Base-by-base conservation (phyloP, 805 yeast genomes). In the Candida insectalens region DNA sequence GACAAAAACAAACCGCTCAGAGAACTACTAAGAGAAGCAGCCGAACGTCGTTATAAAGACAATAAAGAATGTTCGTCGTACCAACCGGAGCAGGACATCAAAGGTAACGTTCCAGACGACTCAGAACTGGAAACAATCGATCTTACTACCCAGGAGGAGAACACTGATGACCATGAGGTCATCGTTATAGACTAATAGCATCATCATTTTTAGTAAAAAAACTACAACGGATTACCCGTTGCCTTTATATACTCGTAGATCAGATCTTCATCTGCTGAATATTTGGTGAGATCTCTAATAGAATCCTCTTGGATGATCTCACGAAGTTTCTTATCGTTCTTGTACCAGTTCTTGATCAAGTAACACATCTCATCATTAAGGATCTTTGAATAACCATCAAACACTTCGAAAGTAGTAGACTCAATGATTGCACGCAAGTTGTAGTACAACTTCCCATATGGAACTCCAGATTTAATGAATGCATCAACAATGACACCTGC, bases 341-440 rank as follows among this genome's bases (percentile, higher is more conserved):
- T 55, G 53, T 75, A 80, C 92, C 92, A 82, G 17, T 52, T 62
- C 46, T 76, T 65, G 36, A 82, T 73, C 50, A 82, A 61, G 55
- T 73, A 72, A 4, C 63, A 54, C 77, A 81, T 74, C 51, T 80
- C 88, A 36, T 59, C 58, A 36, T 67, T 65, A 16, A 55, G 38
- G n/a, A 44, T 37, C 16, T 39, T 38, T 2, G 44, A 39, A 43
- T 73, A 76, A 1, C 68, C 68, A 10, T 64, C 57, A 40, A 67
- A 66, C n/a, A 64, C 47, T 43, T 74, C 81, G 43, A 59, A 65
- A 2, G 71, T 62, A 23, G 69, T 67, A 27, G 77, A 70, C 39
- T 77, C 84, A 40, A 79, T 68, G 34, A 80, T 53, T 22, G 75
- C 78, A 45, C 67, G 76, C 47, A 82, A 51, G 18, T 70, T 67